Base-by-base conservation (phyloP, 768 basidiomycete species). In the Chalciporus sphaerocephalus region DNA sequence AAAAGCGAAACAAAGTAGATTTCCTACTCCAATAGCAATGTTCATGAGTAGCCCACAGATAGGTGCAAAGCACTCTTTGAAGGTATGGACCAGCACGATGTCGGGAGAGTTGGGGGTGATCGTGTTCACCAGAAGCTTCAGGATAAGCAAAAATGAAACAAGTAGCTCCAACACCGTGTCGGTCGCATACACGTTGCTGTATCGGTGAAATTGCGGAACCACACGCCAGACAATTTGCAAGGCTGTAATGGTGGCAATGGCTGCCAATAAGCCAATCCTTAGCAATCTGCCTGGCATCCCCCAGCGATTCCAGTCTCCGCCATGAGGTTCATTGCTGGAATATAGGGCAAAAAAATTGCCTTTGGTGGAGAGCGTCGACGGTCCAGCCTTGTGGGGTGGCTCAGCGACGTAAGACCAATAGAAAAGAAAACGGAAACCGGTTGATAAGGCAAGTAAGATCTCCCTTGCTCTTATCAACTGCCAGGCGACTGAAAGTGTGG, bases 151-250 rank as follows among this genome's bases (percentile, higher is more conserved):
- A 23, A 69, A 68, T 2, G 81, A 80, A 10, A 78, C 59, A 5
- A 80, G 69, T 44, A 85, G 75, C 58, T 87, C 75, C 6, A 87
- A 51, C 10, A 74, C 74, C 5, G 74, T 64, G 41, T 84, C 80
- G 1, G 75, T 72, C 22, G 79, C 70, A 60, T 87, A 87, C 22
- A 84, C 58, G 13, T 69, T 58, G 10, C 73, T 71, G 47, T 72
- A 69, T 36, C 55, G 58, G 41, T 57, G 57, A 58, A 75, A 59
- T 32, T 57, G 40, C 40, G 58, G 53, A 5, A 71, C 61, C 17
- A 80, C 62, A 12, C 85, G 74, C 83, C 84, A 88, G 7, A 83
- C 40, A 20, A 81, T 70, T 58, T 89, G 83, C 34, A 90, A 68
- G 34, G 75, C 53, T 16, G 79, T 70, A 39, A 82, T 73, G 30